Evolutionary conservation across 257 asterid genomes (phyloP).

Genomic region (Nicotiana paniculata): DNA sequence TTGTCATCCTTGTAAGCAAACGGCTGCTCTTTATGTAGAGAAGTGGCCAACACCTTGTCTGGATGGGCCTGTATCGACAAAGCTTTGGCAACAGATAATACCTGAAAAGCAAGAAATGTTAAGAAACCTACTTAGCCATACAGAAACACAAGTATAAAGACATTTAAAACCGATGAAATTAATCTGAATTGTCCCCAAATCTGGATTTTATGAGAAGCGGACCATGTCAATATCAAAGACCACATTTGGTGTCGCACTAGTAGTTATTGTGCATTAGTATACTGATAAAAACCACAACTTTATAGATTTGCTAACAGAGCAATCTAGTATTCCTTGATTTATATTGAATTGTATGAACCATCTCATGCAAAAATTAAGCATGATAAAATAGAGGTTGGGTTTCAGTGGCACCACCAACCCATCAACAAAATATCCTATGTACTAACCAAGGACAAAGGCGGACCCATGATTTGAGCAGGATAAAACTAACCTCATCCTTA

Average conservation of each 20-base stretch:
- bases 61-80: conserved; percentile 98
- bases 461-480: too few species aligned
- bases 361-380: background rate
- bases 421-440: background rate
- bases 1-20: conserved; percentile 71
- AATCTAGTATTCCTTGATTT: background rate
- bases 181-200: background rate
- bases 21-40: conserved; percentile 66
- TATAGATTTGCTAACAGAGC: background rate
- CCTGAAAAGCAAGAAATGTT: conserved; percentile 30
- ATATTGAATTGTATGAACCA: background rate
- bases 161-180: background rate
- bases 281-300: conserved; percentile 1
- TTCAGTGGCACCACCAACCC: background rate
- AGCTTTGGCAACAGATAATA: conserved; percentile 87
- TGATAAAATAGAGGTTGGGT: background rate
- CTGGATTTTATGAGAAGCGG: background rate
- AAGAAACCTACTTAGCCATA: background rate
- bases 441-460: too few species aligned
- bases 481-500: too few species aligned
- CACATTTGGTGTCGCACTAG: background rate
- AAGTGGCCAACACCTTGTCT: conserved; percentile 69
- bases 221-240: background rate
- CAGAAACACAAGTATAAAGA: background rate
- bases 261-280: background rate